Evolutionary conservation across 805 yeast genomes (phyloP), one percentile per base, ranked within the genome.

Genomic region (Nakazawaea anatomiae): DNA sequence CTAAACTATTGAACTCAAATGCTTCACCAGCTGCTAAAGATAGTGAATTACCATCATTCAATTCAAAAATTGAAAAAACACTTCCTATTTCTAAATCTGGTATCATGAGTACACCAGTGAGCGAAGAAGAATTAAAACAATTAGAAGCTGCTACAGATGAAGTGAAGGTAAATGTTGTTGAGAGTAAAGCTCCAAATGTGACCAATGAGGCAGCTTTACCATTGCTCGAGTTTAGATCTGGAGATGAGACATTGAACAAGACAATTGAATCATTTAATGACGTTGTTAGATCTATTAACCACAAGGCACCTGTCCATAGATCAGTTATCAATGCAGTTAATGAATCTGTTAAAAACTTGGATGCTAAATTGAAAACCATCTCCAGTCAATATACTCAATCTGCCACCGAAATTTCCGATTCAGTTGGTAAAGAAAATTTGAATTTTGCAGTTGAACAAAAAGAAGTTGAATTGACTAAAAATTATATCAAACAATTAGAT

Each of bases 401-500:
- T 18, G 47, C 61, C 30, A 50, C 56, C 27, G 54, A 53, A 41
- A 55, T 61, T 35, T 52, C 64, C 4, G 58, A 61, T 14, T 55
- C 60, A 18, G 25, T 18, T 28, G 68, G 70, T 52, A 65, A 62
- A 25, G 58, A 60, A 28, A 65, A 68, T 52, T 53, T 70, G 28
- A 55, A 65, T 12, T 48, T 62, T 42, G 57, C 60, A 41, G 56
- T 60, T 65, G 44, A 67, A 58, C 39, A 63, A 50, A 68, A 82
- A 62, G 81, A 85, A 68, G 71, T 77, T 53, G 80, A 77, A 45
- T 65, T 84, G 55, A 76, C 87, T n/a, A 72, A 73, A 50, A 74
- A 76, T 50, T 80, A 86, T 65, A 72, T 81, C 58, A 66, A 73
- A 41, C 83, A 86, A 58, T 83, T 85, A 61, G 79, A 79, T 53